phyloP scores from a whole-genome alignment of 495 filamentous ascomycete genomes.

The Penicillium malachiteum region DNA sequence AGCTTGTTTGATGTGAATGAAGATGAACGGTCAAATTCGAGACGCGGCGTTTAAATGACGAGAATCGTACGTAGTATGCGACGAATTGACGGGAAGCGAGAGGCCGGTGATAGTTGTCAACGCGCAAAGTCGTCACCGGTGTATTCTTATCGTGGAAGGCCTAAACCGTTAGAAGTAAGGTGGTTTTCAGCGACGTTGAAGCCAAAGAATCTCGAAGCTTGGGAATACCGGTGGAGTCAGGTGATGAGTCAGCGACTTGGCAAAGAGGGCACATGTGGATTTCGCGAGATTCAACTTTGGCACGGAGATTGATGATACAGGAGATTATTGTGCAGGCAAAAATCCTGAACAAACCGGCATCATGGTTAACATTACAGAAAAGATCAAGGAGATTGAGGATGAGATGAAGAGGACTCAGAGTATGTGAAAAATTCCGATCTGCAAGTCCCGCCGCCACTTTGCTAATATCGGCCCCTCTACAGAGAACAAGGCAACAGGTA shows the following conservation, averaged over 20 bases:
- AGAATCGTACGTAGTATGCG: too few species aligned
- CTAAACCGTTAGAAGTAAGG: too few species aligned
- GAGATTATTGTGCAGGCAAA: conserved; percentile 25
- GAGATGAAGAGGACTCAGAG: conserved; percentile 99
- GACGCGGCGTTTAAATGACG: too few species aligned
- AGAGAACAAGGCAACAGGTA: conserved; percentile 99
- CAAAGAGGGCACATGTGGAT: conserved; percentile 11
- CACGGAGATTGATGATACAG: background rate
- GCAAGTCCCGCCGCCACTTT: conserved; percentile 25
- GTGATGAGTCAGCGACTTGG: background rate
- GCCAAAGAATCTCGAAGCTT: background rate
- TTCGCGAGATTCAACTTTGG: conserved; percentile 12
- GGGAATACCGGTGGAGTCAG: background rate
- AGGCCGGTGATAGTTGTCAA: too few species aligned
- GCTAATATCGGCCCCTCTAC: conserved; percentile 36
- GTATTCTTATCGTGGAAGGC: too few species aligned
- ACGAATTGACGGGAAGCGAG: too few species aligned
- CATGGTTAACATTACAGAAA: conserved; percentile 99
- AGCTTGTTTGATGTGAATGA: background rate
- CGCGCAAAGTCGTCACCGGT: too few species aligned
- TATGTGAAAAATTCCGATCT: conserved; percentile 39
- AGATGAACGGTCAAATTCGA: background rate
- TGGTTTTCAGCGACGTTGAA: background rate
- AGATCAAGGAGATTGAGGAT: conserved; percentile 99
- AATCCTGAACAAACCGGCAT: conserved; percentile 48